Percentiles rank a stretch among this genome's conserved stretches.
Evolutionary conservation across 345 rosid species (phyloP).

Genomic region (Eutrema japonicum): DNA sequence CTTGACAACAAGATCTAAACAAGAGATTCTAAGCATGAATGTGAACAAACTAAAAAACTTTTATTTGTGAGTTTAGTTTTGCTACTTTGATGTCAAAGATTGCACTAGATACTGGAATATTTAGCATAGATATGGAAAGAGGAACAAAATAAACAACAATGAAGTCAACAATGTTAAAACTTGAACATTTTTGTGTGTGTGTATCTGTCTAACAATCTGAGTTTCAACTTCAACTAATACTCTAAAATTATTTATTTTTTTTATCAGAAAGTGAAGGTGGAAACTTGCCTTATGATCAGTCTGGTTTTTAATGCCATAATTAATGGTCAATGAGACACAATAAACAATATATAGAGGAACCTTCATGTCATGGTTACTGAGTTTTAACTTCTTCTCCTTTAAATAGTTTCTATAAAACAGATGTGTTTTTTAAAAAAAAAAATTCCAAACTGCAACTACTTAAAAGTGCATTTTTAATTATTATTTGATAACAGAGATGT

Average conservation of each 20-base stretch:
- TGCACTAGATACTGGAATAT: constrained; percentile 45
- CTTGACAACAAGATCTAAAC: constrained; percentile 41
- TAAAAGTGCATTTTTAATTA: constrained; percentile 26
- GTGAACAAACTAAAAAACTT: constrained; percentile 29
- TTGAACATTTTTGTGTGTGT: constrained; percentile 1
- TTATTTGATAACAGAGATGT: constrained; percentile 32
- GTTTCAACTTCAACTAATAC: neutral
- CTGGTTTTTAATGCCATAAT: constrained; percentile 41
- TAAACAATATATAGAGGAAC: constrained; percentile 35
- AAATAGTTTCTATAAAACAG: constrained; percentile 9
- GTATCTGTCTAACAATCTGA: neutral
- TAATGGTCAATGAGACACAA: constrained; percentile 35
- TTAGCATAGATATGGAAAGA: constrained; percentile 56
- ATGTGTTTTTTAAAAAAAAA: constrained; percentile 10
- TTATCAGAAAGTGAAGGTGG: constrained; percentile 49
- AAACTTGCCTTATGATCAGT: constrained; percentile 52
- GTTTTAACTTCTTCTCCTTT: constrained; percentile 8
- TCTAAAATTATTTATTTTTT: too few species aligned
- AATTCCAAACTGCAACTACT: constrained; percentile 38
- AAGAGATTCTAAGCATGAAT: constrained; percentile 47
- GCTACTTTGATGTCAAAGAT: constrained; percentile 44
- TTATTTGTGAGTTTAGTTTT: constrained; percentile 22
- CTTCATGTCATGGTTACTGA: constrained; percentile 28
- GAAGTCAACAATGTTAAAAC: constrained; percentile 36
- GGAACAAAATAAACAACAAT: constrained; percentile 4